Evolutionary conservation across 164 flowering plant genomes (phyloP), one percentile per base, ranked within the genome.

Genomic region (Liriodendron chinense): DNA sequence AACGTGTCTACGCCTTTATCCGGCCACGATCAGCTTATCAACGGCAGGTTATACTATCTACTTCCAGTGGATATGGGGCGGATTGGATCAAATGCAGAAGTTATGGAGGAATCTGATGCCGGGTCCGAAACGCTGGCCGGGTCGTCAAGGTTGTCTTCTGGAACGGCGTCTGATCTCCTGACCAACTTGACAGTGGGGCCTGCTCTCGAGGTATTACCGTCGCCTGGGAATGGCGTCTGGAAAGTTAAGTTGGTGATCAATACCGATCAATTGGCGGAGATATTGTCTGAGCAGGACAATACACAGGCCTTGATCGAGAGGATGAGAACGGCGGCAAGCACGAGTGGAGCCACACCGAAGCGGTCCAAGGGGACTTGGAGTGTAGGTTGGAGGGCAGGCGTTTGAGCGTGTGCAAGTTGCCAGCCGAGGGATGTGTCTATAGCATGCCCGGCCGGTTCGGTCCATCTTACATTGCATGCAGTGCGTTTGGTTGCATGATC

Each of bases 281-380:
- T 90, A 20, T 73, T 89, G 69, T 77, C 94, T 16, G 89, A 89
- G 73, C 80, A 92, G 72, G 91, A 74, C 47, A 87, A 82, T 16
- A 87, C 89, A 0, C 90, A 89, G 77, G 91, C 92, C 0, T 72
- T 92, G 84, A 89, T 92, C 62, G 91, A 90, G 85, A 80, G 78
- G 69, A 86, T 88, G 86, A 81, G 97, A 75, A 66, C 71, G 74
- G 91, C 88, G 9, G 94, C 94, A 2, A 68, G 62, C 47, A 4
- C 4, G 16, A 24, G 56, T 23, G 71, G 49, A 26, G 25, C 72
- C 28, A 22, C 83, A 2, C 81, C 82, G 0, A 73, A 65, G 77
- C 62, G 78, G 34, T 57, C 47, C 28, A 76, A 47, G 34, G 69
- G 47, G 7, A 14, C 13, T 20, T 23, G 47, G 70, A 47, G 61